Evolutionary conservation across 2,329 filamentous ascomycete genomes (phyloP), one percentile per base, ranked within the genome.

Genomic region (Fusarium sterilihyphosum): DNA sequence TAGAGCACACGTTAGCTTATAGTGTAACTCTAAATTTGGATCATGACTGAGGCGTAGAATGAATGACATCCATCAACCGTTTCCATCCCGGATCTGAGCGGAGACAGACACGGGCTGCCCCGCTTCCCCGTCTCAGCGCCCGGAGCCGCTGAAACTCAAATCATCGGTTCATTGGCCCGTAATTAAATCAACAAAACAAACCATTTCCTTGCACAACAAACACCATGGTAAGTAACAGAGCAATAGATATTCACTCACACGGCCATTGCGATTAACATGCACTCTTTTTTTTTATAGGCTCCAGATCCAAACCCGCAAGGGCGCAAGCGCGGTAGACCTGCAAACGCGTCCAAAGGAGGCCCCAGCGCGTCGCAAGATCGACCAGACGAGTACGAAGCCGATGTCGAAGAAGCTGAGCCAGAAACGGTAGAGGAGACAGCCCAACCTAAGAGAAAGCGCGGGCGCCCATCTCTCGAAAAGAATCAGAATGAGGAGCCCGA

Each of bases 281-380:
- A 40, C 17, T 40, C 26, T 17, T 5, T n/a, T 35, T 35, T 26
- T 29, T 13, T 29, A 7, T 44, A 81, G 79, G 73, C 80, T 22
- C 71, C 77, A 49, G 71, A 76, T 43, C 75, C 79, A 61, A 73
- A 80, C 38, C 77, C 77, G 35, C 81, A 80, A 61, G 84, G 84
- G 74, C 85, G 85, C 73, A 86, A 85, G 77, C 85, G 85, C 78
- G 83, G 83, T 61, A 81, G 83, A 46, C 83, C 82, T 18, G 76
- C 82, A 38, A 83, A 83, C 84, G 84, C 84, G 83, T 82, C 82
- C 63, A 82, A 80, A 70, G 67, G 79, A 33, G 65, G 64, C 47
- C 56, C 68, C 68, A 72, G 67, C 81, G 78, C 78, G 77, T 78
- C 78, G 54, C 75, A 74, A 35, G 70, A 73, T 43, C 69, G 58